Evolutionary conservation across 768 basidiomycete genomes (phyloP), one percentile per base, ranked within the genome.

Genomic region (Boletus subcaerulescens): DNA sequence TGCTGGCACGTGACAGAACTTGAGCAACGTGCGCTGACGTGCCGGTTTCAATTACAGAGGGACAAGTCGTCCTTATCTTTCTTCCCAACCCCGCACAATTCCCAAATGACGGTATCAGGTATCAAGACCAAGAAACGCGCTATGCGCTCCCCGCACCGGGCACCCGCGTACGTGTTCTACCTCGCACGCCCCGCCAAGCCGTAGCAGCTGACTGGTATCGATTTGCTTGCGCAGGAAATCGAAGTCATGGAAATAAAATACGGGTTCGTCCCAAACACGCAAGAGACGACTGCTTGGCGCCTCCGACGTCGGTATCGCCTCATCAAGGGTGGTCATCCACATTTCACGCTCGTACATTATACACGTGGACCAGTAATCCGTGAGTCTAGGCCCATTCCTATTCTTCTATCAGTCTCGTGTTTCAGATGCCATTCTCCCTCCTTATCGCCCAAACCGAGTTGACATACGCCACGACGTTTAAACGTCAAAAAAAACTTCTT

Each of bases 311-410:
- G 88, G 7, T 93, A 80, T 66, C 84, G 91, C 36, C 76, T 93
- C 36, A 56, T 72, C 41, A 90, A 88, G 65, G 89, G 88, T 29
- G 88, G 89, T 0, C 82, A 89, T 61, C 80, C 84, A 0, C 81
- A 83, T 50, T 78, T 92, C n/a, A 76, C 85, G 17, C 80, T 93
- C 6, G 80, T 91, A 0, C 89, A 93, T 63, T 93, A 92, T 65
- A 76, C 81, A 31, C 82, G 87, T 61, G 87, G 86, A 5, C 83
- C 79, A 12, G 58, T 76, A 10, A 75, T 78, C 44, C 79, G 89
- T 91, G 68, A 70, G 88, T 80, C 62, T 50, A 41, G 51, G 24
- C 53, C 41, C 48, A 18, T 41, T 10, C 9, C 3, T 48, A 14
- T 31, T 41, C 45, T 40, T 48, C 26, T 22, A 44, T 53, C 48